Percentiles rank a stretch among this genome's conserved stretches.
Evolutionary conservation across 768 basidiomycete species (phyloP).

Genomic region (Calocera viscosa): DNA sequence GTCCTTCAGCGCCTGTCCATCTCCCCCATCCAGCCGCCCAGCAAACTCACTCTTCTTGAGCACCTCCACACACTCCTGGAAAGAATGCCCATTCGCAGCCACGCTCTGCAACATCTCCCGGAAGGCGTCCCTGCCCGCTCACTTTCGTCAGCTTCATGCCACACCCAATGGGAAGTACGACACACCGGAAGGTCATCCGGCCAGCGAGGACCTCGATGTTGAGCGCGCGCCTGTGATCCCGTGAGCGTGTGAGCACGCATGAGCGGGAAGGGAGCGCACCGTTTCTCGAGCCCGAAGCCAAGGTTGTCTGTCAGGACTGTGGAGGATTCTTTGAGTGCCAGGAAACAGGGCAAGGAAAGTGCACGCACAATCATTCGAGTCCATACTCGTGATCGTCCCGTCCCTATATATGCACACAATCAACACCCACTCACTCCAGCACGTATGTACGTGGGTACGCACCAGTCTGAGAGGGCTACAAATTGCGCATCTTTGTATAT

Average conservation of each 20-base stretch:
- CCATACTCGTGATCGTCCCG: slow-evolving; percentile 75
- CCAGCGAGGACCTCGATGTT: slow-evolving; percentile 64
- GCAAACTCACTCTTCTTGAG: slow-evolving; percentile 51
- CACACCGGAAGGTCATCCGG: slow-evolving; percentile 53
- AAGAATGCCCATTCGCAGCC: slow-evolving; percentile 52
- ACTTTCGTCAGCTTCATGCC: not conserved
- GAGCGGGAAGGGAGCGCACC: slow-evolving; percentile 27
- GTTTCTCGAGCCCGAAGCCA: slow-evolving; percentile 65
- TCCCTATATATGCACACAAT: slow-evolving; percentile 21
- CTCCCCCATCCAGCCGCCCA: not conserved
- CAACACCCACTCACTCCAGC: too few relatives aligned
- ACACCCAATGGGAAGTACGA: not conserved
- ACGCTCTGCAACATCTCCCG: slow-evolving; percentile 75
- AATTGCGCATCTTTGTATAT: slow-evolving; percentile 70
- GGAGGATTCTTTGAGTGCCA: not conserved
- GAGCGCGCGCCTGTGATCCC: slow-evolving; percentile 35
- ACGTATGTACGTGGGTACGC: slow-evolving; percentile 30
- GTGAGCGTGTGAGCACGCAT: not conserved
- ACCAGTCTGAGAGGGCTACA: slow-evolving; percentile 86
- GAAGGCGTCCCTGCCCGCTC: slow-evolving; percentile 61
- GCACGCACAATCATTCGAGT: slow-evolving; percentile 79
- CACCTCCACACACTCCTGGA: slow-evolving; percentile 73
- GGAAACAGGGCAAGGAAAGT: not conserved
- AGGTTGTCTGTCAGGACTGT: slow-evolving; percentile 80
- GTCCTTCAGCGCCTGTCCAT: not conserved